Base-by-base conservation (phyloP, 1,139 yeast species). In the Kodamaea derodonti region DNA sequence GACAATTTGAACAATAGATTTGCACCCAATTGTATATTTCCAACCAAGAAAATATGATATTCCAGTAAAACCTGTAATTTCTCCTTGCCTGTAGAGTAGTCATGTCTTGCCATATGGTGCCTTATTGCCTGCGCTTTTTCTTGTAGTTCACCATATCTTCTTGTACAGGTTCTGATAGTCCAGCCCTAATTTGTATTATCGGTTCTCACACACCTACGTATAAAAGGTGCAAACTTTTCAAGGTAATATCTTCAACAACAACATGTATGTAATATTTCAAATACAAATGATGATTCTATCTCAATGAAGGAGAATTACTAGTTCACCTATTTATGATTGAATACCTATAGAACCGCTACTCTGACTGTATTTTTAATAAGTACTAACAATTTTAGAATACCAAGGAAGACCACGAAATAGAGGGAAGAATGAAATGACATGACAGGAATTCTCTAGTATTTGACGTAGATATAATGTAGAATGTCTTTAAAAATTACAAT, bases 311-410 rank as follows among this genome's bases (percentile, higher is more conserved):
- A 13, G 28, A 25, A 15, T 25, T 25, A 25, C 28, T 25, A 25
- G 28, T 15, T 25, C 25, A 30, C 27, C 27, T 33, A 36, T 35
- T 40, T 4, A 31, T 47, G 51, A 47, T 17, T 28, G 38, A 47
- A 47, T 29, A 36, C 49, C 49, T 45, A 47, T 46, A 47, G 51
- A 47, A 47, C 51, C 51, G 51, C 51, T 47, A 47, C 51, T 41
- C 51, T 47, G 51, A 47, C 31, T 31, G 26, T 31, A 15, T 29
- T 25, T 13, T 14, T 12, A n/a, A 13, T 25, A 25, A 17, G 17
- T 14, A 25, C 28, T 25, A 25, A 25, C 28, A 18, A 18, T n/a
- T n/a, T n/a, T n/a, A n/a, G n/a, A n/a, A 24, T 24, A 8, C 7
- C 7, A 24, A 24, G 26, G 26, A 7, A 7, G 26, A 24, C 7